Conservation (phyloP, 2,329 filamentous ascomycete species). For the Nemania sp. region DNA sequence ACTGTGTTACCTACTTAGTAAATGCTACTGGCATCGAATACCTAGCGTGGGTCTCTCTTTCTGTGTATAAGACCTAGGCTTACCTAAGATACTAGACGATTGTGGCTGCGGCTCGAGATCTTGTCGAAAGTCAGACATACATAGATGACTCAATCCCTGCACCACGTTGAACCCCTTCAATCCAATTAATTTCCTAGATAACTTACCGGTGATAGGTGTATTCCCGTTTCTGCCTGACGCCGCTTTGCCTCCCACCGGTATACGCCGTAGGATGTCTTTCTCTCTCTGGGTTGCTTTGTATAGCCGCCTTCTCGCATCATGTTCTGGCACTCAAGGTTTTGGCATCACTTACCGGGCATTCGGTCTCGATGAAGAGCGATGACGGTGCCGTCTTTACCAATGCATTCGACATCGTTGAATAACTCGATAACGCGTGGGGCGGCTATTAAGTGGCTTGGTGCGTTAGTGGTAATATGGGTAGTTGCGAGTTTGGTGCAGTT, state of each 20-base stretch:
- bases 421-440: slow-evolving; percentile 5
- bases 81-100: too few species aligned
- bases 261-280: neutral
- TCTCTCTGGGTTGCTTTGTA: neutral
- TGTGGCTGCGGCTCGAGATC: neutral
- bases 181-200: neutral
- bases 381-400: slow-evolving; percentile 6
- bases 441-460: slow-evolving; percentile 21
- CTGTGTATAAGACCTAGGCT: neutral
- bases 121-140: slow-evolving; percentile 1
- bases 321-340: neutral
- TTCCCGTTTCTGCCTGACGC: too few species aligned
- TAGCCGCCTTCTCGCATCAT: neutral
- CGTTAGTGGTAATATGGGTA: slow-evolving; percentile 32
- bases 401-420: slow-evolving; percentile 9
- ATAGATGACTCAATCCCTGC: neutral
- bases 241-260: neutral
- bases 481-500: slow-evolving; percentile 21
- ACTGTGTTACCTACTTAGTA: neutral
- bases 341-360: neutral
- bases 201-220: neutral
- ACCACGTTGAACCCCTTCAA: neutral
- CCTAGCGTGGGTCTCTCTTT: neutral
- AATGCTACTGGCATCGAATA: neutral
- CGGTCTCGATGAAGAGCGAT: neutral